Evolutionary conservation across 1,139 yeast genomes (phyloP), one percentile per base, ranked within the genome.

Genomic region (Nakaseomyces uthaithaninus): DNA sequence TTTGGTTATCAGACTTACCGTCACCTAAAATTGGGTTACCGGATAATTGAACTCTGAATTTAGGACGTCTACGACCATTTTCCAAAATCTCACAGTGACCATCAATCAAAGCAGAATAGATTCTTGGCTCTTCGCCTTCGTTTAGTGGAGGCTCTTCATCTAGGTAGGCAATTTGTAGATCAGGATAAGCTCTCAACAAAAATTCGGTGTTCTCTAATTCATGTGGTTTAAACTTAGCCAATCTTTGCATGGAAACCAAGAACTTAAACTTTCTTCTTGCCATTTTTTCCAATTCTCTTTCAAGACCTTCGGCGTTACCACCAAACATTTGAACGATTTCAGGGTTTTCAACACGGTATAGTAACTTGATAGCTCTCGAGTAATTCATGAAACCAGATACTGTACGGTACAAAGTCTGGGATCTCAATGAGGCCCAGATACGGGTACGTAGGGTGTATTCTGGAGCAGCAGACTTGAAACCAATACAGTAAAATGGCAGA

Each of bases 1-100:
- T 91, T 70, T 91, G 98, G 68, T 91, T 91, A 76, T 91, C 98
- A 59, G 97, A 85, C 68, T 91, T 91, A 80, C 98, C 98, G 66
- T 91, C 98, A 76, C 98, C 98, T 62, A 91, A 75, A 66, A 91
- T 91, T 60, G 98, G 97, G 68, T 91, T 91, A 73, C 98, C 98
- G 54, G 96, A 87, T 55, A 91, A 75, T 73, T 89, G 96, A 54
- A 91, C 80, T 75, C 98, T 83, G 68, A 87, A 91, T 67, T 89
- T 89, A 52, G 98, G 98, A 67, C 96, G 89, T 72, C 98, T 87
- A 67, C 95, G 82, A 57, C 97, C 97, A 63, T 91, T 87, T 67
- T 89, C 96, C 75, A 91, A 75, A 60, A 91, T 79, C 65, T 91
- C 97, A 74, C 95, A 89, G 67, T 91, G 96, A 59, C 97, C 97